phyloP scores from a whole-genome alignment of 2,329 filamentous ascomycete species.

The Aspergillus phoenicis region DNA sequence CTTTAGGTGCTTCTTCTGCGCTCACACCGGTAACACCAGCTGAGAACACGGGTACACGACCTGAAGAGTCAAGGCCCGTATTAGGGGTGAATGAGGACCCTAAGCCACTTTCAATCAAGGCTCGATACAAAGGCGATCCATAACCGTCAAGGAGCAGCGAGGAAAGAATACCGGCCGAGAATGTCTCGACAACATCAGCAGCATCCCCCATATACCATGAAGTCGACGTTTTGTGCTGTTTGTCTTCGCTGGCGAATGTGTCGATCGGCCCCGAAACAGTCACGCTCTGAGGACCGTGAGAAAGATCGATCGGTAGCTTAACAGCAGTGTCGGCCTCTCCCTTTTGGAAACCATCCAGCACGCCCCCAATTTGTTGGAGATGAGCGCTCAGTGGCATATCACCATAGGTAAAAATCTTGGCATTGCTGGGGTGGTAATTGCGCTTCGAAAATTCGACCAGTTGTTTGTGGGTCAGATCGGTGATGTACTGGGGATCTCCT shows the following conservation, averaged over 20 bases:
- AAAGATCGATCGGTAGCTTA: constrained; percentile 73
- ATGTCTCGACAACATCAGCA: constrained; percentile 80
- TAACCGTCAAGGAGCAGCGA: constrained; percentile 90
- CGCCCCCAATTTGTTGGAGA: constrained; percentile 73
- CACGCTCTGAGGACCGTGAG: constrained; percentile 66
- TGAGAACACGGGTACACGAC: constrained; percentile 79
- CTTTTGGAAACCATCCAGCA: constrained; percentile 72
- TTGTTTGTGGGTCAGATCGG: constrained; percentile 89
- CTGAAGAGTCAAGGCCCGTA: constrained; percentile 82
- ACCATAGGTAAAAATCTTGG: constrained; percentile 93
- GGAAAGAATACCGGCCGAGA: constrained; percentile 79
- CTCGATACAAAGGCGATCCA: constrained; percentile 87
- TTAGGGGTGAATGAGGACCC: constrained; percentile 95
- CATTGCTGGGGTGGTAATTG: constrained; percentile 97
- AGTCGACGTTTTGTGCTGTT: constrained; percentile 90
- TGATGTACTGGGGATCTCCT: constrained; percentile 94
- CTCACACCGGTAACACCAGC: constrained; percentile 89
- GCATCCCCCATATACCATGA: constrained; percentile 91
- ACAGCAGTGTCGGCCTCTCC: constrained; percentile 71
- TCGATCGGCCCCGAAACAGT: constrained; percentile 80
- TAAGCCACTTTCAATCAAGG: constrained; percentile 83
- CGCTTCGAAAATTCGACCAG: constrained; percentile 84
- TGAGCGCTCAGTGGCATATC: constrained; percentile 86
- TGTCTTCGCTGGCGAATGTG: constrained; percentile 79
- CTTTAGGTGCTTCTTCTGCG: constrained; percentile 72